Conservation (phyloP, 306 rosid genomes). For the Fagus crenata region DNA sequence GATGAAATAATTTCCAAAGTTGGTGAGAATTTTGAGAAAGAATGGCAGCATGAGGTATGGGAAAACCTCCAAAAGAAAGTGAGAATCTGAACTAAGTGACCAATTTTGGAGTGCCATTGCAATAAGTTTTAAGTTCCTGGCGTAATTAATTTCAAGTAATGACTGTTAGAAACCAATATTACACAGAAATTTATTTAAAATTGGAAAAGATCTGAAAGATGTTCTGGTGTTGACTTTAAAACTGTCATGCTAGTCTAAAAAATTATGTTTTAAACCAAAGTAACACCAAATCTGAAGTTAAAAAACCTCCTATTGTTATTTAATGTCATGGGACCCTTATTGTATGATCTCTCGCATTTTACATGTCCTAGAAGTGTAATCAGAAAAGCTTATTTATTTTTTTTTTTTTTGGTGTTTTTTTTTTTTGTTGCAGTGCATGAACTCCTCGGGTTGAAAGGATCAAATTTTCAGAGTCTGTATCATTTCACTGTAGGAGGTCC, state of each 20-base stretch:
- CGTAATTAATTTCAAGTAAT: background rate
- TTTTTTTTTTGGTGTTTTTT: conserved; percentile 10
- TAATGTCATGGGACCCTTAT: background rate
- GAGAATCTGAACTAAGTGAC: background rate
- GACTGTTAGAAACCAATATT: background rate
- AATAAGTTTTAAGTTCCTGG: background rate
- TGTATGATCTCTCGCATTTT: background rate
- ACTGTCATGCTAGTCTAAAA: background rate
- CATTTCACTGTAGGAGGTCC: conserved; percentile 96
- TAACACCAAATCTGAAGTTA: background rate
- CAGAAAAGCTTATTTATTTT: background rate
- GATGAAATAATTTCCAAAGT: background rate
- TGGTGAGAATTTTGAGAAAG: background rate
- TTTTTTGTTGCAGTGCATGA: conserved; percentile 74
- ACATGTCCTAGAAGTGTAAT: background rate
- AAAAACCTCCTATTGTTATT: background rate
- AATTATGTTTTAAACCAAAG: background rate
- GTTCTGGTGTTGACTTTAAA: background rate
- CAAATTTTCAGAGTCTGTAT: conserved; percentile 80
- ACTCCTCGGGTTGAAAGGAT: conserved; percentile 71
- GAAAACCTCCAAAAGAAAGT: background rate
- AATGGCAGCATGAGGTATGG: background rate
- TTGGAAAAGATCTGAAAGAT: background rate
- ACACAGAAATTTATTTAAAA: background rate
- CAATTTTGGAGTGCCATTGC: background rate